Percentiles rank a stretch among this genome's conserved stretches.
phyloP scores from a whole-genome alignment of 73 alveolate species.

The Paramecium primaurelia region DNA sequence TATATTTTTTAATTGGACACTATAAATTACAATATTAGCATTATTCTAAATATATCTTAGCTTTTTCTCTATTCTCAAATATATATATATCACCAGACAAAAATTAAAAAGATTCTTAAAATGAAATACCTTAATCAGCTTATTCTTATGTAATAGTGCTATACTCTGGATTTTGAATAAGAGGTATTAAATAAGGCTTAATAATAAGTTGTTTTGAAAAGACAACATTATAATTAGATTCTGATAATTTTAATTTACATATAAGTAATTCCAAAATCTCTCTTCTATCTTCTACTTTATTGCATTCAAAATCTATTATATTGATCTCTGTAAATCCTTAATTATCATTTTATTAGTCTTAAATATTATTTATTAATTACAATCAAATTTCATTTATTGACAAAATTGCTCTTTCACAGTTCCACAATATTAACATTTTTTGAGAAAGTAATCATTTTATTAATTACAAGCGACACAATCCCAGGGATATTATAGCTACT shows the following conservation, averaged over 20 bases:
- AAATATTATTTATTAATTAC: not conserved
- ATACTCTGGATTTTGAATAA: not conserved
- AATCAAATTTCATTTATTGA: not conserved
- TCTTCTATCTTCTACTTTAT: not conserved
- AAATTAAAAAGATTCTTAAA: not conserved
- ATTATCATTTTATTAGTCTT: not conserved
- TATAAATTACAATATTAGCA: not conserved
- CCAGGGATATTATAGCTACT: not conserved
- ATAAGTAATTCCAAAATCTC: not conserved
- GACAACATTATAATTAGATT: not conserved
- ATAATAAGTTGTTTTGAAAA: not conserved
- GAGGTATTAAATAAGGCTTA: conserved; percentile 20
- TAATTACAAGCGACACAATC: not conserved
- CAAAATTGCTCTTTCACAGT: not conserved
- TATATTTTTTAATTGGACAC: not conserved
- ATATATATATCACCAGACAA: not conserved
- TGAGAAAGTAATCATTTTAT: not conserved
- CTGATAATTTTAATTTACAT: not conserved
- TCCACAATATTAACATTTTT: not conserved
- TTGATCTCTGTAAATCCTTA: not conserved
- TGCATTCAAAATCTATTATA: not conserved
- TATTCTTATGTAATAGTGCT: conserved; percentile 5
- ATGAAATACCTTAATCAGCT: not conserved
- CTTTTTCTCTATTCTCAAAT: not conserved
- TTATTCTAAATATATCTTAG: not conserved